These are phyloP conservation scores for Rhizopogon roseolus DNA, from an alignment of 768 basidiomycete genomes.

Conservation along the genomic window DNA sequence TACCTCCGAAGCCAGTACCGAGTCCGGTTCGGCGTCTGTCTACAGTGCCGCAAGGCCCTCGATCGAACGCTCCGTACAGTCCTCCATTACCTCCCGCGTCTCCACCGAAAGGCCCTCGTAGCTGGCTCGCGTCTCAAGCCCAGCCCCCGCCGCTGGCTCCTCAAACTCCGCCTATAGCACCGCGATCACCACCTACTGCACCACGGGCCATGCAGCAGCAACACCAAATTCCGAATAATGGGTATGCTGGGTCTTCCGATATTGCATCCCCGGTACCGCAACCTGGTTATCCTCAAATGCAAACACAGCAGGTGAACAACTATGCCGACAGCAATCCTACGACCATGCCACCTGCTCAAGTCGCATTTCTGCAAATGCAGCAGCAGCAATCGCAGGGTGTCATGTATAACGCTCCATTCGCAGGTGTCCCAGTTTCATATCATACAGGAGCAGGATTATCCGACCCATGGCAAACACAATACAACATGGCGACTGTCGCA, in stretches of 20 bases:
- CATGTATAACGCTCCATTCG: neutral
- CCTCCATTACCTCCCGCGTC: neutral
- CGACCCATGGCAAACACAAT: neutral
- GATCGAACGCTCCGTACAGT: neutral
- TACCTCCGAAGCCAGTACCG: neutral
- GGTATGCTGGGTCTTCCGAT: neutral
- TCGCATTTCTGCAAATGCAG: neutral
- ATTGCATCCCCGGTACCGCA: neutral
- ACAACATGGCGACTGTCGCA: neutral
- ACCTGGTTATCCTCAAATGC: neutral
- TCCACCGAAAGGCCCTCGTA: neutral
- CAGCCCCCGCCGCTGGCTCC: neutral
- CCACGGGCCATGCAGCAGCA: constrained; percentile 1
- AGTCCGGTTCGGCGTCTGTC: neutral
- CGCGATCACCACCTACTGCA: neutral
- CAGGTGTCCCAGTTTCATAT: neutral
- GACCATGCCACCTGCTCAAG: neutral
- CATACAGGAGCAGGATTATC: neutral
- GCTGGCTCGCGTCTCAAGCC: neutral
- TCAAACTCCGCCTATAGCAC: neutral
- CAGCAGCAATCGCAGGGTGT: neutral
- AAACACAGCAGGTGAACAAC: neutral
- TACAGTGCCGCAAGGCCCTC: neutral
- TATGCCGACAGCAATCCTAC: neutral
- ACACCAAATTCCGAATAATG: neutral